Conservation (phyloP, 2,329 filamentous ascomycete species). For the Epicoccum nigrum region DNA sequence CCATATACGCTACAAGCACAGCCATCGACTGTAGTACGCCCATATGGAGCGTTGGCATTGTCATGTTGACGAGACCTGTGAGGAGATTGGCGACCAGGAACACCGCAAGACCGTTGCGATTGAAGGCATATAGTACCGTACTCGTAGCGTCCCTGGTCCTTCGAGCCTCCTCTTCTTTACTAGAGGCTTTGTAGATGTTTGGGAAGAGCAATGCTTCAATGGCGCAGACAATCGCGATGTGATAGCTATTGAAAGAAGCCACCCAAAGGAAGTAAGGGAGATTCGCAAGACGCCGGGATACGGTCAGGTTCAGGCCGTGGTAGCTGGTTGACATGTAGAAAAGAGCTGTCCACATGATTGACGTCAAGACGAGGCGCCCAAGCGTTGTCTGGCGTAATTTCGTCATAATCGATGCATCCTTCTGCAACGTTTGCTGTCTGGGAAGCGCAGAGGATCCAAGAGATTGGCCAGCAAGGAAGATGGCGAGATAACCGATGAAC, state of each 20-base stretch:
- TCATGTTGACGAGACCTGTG: constrained; percentile 89
- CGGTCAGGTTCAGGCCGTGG: constrained; percentile 68
- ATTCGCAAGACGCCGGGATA: constrained; percentile 90
- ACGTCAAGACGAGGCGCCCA: constrained; percentile 68
- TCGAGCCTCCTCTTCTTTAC: constrained; percentile 64
- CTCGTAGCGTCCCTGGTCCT: constrained; percentile 76
- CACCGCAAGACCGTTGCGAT: constrained; percentile 82
- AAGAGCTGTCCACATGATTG: constrained; percentile 69
- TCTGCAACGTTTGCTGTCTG: constrained; percentile 52
- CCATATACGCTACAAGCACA: constrained; percentile 76
- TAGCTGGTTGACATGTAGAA: constrained; percentile 74
- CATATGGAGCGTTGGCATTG: constrained; percentile 78
- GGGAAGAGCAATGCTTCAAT: constrained; percentile 83
- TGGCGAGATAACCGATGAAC: constrained; percentile 90
- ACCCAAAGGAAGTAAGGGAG: constrained; percentile 94
- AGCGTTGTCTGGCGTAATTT: constrained; percentile 64
- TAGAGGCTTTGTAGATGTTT: constrained; percentile 65
- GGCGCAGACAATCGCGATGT: constrained; percentile 77
- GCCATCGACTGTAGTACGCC: constrained; percentile 69
- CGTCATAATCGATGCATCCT: constrained; percentile 51
- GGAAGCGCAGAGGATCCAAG: constrained; percentile 81
- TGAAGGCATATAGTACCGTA: constrained; percentile 79
- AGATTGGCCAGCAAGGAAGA: constrained; percentile 89
- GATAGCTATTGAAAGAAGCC: constrained; percentile 85
- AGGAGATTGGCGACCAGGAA: constrained; percentile 89